These are phyloP conservation scores for Fraxinus angustifolia DNA, from an alignment of 305 asterid species.

Conservation along the genomic window DNA sequence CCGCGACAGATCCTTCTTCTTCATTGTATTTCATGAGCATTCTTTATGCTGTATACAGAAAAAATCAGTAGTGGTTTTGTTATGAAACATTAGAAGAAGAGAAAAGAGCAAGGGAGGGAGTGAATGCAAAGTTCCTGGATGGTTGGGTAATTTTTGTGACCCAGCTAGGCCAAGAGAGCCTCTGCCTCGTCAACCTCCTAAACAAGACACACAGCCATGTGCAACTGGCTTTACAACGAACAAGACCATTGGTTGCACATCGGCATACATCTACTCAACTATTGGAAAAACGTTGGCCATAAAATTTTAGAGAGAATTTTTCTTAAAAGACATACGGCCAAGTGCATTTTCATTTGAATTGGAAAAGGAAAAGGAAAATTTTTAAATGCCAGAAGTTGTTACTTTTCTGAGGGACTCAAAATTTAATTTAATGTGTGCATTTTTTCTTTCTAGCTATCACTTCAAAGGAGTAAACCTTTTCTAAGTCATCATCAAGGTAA, in stretches of 20 bases:
- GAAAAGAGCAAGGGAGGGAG: constrained; percentile 77
- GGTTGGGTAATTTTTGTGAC: constrained; percentile 92
- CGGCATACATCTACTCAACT: not conserved
- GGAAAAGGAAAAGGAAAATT: no score
- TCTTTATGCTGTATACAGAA: no score
- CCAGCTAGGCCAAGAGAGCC: constrained; percentile 80
- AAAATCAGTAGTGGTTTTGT: constrained; percentile 41
- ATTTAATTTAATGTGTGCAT: no score
- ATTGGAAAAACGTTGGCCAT: not conserved
- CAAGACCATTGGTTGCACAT: constrained; percentile 70
- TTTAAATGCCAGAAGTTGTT: no score
- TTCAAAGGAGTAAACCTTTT: no score
- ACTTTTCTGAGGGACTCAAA: no score
- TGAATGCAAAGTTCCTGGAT: constrained; percentile 76
- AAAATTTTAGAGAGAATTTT: not conserved
- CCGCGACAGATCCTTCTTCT: no score
- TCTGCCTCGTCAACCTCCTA: constrained; percentile 44
- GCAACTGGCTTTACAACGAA: constrained; percentile 64
- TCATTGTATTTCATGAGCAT: no score
- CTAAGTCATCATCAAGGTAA: no score
- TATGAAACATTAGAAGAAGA: constrained; percentile 77
- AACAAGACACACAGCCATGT: constrained; percentile 28
- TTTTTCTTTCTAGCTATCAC: no score
- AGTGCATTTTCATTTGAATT: no score
- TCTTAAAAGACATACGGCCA: no score